Percentiles rank a stretch among this genome's conserved stretches.
These are phyloP conservation scores for Quercus lobata DNA, from an alignment of 331 rosid species.

Conservation along the genomic window DNA sequence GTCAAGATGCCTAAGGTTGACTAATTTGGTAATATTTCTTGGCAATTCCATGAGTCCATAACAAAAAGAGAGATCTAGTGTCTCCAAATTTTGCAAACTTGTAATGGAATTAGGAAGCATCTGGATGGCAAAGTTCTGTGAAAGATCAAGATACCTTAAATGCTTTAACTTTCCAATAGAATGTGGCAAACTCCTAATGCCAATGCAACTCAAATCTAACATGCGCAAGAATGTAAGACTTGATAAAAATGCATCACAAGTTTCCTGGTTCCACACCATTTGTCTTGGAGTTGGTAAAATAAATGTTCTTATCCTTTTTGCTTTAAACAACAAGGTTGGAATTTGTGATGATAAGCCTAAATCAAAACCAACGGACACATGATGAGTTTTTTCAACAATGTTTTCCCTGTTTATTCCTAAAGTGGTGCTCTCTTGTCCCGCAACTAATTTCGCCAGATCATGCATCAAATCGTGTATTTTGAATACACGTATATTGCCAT, in stretches of 20 bases:
- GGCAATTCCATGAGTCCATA: neutral
- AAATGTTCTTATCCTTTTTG: neutral
- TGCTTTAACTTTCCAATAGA: conserved; percentile 14
- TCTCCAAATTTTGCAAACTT: conserved; percentile 5
- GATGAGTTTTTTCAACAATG: neutral
- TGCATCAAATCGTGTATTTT: neutral
- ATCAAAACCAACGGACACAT: neutral
- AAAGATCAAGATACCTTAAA: conserved; percentile 12
- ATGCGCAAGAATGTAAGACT: neutral
- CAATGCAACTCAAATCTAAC: neutral
- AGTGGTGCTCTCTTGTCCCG: neutral
- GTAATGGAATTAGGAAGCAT: conserved; percentile 5
- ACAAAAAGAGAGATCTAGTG: neutral
- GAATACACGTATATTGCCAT: accelerated
- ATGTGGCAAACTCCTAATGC: neutral
- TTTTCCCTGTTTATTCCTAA: neutral
- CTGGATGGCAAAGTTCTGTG: accelerated
- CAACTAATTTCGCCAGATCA: neutral
- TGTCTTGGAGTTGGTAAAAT: neutral
- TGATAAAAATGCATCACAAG: neutral
- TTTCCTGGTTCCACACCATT: neutral
- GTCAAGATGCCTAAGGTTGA: neutral
- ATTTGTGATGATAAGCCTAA: neutral
- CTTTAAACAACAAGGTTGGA: neutral
- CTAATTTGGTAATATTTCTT: neutral